Base-by-base conservation (phyloP, 2,329 filamentous ascomycete genomes). In the Aspergillus brasiliensis region DNA sequence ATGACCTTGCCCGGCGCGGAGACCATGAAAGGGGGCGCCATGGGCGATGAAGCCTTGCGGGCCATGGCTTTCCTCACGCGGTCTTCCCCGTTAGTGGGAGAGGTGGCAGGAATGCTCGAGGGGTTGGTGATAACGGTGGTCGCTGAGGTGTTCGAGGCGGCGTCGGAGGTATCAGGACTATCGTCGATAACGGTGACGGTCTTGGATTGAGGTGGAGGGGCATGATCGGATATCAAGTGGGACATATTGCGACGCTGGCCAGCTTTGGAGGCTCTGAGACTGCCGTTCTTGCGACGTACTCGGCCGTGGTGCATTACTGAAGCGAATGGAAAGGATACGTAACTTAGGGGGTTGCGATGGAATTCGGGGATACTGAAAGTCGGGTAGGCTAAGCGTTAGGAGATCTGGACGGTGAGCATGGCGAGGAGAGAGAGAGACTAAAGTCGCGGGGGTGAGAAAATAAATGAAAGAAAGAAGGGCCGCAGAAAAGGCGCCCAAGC, bases 1-100 rank as follows among this genome's bases (percentile, higher is more conserved):
- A 99, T 99, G 73, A 97, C 95, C 77, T 99, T 99, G 65, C 94
- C 96, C 0, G 95, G 95, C 2, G 96, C 94, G 15, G 95, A 98
- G 59, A 98, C 93, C 91, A 99, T 97, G 75, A 99, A 99, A 62
- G 93, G 82, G 46, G 94, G 93, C 78, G 95, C 84, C 80, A 89
- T 84, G 1, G 87, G 86, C 51, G 84, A 84, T 21, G 80, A 82
- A 5, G 75, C 60, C 63, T 82, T 81, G 57, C 78, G 73, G 37
- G 63, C 53, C 62, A 71, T 68, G 19, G 60, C 48, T 46, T 59
- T 65, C 38, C 61, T 64, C 3, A 57, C 52, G 23, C 34, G 49
- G 34, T 59, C 37, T 19, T 56, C n/a, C 10, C 42, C 46, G 52
- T 54, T 54, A 15, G 52, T 51, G 19, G 46, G n/a, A 13, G 62